Evolutionary conservation across 352 stramenopile genomes (phyloP).

Genomic region (Blastocystis sp.): DNA sequence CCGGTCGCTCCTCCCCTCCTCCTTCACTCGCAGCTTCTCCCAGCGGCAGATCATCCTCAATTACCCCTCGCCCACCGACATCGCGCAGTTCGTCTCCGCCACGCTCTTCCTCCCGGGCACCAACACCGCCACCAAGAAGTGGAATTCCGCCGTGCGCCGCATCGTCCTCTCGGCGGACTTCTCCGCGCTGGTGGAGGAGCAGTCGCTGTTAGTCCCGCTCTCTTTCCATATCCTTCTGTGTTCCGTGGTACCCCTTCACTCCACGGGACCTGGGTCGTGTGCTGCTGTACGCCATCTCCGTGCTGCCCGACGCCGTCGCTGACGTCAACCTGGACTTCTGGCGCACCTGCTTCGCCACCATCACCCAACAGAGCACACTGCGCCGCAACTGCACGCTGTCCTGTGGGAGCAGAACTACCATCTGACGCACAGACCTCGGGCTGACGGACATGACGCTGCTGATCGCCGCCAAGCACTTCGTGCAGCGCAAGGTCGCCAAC

Average conservation of each 20-base stretch:
- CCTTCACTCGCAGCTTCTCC: conserved; percentile 13
- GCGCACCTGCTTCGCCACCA: not conserved
- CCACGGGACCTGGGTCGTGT: not conserved
- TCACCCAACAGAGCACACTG: conserved; percentile 12
- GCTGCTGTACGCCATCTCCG: not conserved
- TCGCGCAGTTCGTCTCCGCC: not conserved
- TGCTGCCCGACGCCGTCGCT: not conserved
- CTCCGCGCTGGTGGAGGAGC: not conserved
- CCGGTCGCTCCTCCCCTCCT: not conserved
- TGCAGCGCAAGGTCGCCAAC: conserved; percentile 16
- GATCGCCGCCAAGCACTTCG: conserved; percentile 47
- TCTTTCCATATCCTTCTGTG: conserved; percentile 39
- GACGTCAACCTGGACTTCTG: conserved; percentile 10
- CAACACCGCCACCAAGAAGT: not conserved
- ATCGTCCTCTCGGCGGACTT: conserved; percentile 8
- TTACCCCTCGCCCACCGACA: conserved; percentile 8
- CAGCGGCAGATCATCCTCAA: conserved; percentile 30
- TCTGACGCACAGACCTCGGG: not conserved
- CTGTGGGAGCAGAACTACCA: not conserved
- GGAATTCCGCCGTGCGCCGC: conserved; percentile 3
- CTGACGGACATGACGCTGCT: conserved; percentile 19
- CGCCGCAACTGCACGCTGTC: not conserved
- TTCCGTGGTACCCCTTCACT: not conserved
- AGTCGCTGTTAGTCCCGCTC: conserved; percentile 11
- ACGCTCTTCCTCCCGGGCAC: conserved; percentile 11